Evolutionary conservation across 106 monocot species (phyloP).

Genomic region (Phalaenopsis equestris): DNA sequence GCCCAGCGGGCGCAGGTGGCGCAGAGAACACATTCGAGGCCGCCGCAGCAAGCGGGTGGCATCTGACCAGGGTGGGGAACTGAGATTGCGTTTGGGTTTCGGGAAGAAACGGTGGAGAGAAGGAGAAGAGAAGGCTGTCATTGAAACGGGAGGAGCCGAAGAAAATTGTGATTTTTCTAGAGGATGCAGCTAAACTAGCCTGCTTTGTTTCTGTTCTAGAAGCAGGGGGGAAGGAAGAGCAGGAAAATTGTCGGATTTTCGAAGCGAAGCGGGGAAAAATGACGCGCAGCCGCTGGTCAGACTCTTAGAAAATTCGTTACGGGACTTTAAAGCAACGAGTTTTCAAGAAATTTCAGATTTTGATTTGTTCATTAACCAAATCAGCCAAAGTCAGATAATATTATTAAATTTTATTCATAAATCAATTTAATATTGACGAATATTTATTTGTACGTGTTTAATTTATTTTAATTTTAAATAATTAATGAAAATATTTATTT

Average conservation of each 20-base stretch:
- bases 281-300: background rate
- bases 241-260: background rate
- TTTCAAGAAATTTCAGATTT: too few species aligned
- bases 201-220: background rate
- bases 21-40: slow-evolving; percentile 39
- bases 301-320: too few species aligned
- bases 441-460: too few species aligned
- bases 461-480: too few species aligned
- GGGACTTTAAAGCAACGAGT: too few species aligned
- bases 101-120: background rate
- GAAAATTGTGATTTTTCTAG: too few species aligned
- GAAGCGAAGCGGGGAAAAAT: background rate
- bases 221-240: background rate
- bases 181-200: too few species aligned
- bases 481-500: too few species aligned
- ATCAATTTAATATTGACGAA: too few species aligned
- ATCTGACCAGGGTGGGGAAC: background rate
- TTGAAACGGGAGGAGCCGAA: background rate
- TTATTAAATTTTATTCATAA: too few species aligned
- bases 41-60: slow-evolving; percentile 4
- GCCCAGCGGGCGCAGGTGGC: slow-evolving; percentile 52
- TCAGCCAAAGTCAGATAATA: too few species aligned
- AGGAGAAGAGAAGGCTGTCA: background rate
- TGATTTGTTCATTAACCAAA: too few species aligned
- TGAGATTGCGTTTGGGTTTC: background rate